These are phyloP conservation scores for Helianthus tuberosus DNA, from an alignment of 129 eudicot genomes.

Conservation along the genomic window DNA sequence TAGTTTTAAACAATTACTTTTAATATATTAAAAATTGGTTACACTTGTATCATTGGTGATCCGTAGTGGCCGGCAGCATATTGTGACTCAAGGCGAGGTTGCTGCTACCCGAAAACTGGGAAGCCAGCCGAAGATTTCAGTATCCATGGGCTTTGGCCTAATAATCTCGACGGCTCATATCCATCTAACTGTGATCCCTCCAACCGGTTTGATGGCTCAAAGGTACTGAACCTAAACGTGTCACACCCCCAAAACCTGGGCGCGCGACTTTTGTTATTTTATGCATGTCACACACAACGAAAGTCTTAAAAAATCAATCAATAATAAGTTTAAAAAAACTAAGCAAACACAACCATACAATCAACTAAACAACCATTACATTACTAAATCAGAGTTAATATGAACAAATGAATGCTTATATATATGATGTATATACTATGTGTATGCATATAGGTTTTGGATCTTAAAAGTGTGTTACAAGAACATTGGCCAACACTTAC, in stretches of 20 bases:
- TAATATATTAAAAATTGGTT: too few relatives aligned
- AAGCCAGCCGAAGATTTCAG: constrained; percentile 79
- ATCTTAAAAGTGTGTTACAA: constrained; percentile 31
- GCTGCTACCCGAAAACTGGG: constrained; percentile 82
- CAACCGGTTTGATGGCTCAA: constrained; percentile 56
- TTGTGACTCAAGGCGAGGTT: constrained; percentile 59
- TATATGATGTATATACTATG: not conserved
- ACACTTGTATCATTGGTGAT: not conserved
- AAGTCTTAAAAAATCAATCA: not conserved
- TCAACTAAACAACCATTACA: too few relatives aligned
- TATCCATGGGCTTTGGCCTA: constrained; percentile 92
- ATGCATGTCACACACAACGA: not conserved
- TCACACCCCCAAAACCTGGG: too few relatives aligned
- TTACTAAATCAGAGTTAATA: too few relatives aligned
- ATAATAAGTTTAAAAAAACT: too few relatives aligned
- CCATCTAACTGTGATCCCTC: constrained; percentile 69
- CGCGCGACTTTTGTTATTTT: too few relatives aligned
- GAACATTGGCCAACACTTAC: too few relatives aligned
- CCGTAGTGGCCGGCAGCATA: constrained; percentile 85
- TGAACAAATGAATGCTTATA: too few relatives aligned
- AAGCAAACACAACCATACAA: too few relatives aligned
- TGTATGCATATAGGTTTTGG: constrained; percentile 42
- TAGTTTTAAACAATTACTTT: too few relatives aligned
- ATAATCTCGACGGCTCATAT: constrained; percentile 57
- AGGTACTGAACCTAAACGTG: constrained; percentile 40